Conservation (phyloP, 176 grass and related monocot genomes). For the Eleusine indica region DNA sequence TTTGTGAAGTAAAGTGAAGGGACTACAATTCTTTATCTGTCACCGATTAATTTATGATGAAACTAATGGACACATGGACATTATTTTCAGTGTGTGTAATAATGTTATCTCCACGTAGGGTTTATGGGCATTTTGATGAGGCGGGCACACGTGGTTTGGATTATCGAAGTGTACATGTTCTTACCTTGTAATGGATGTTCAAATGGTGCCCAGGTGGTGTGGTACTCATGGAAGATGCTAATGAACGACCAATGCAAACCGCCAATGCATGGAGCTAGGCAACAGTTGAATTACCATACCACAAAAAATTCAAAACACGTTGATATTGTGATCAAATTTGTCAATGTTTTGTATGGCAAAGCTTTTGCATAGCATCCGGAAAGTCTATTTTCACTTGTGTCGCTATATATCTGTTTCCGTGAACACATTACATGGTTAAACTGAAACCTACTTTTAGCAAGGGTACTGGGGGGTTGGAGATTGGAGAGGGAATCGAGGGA, state of each 20-base stretch:
- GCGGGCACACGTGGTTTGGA: background rate
- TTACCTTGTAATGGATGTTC: background rate
- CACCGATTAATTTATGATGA: slow-evolving; percentile 30
- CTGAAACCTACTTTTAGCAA: no score
- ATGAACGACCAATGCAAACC: background rate
- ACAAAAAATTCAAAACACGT: background rate
- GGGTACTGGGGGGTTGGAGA: no score
- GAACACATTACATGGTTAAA: background rate
- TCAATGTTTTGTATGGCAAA: background rate
- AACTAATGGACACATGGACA: background rate
- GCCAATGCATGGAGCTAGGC: background rate
- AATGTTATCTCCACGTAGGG: background rate
- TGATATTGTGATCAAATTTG: background rate
- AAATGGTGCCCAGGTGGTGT: background rate
- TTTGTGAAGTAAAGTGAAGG: background rate
- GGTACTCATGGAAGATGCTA: background rate
- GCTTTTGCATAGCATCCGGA: background rate
- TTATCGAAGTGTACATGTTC: background rate
- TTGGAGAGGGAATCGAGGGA: no score
- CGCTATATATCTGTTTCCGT: background rate
- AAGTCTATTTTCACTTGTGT: background rate
- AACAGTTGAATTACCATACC: background rate
- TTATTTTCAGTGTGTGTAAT: slow-evolving; percentile 27
- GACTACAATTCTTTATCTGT: slow-evolving; percentile 22
- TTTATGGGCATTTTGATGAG: background rate